phyloP scores from a whole-genome alignment of 73 alveolate species.

The Symbiodinium natans region DNA sequence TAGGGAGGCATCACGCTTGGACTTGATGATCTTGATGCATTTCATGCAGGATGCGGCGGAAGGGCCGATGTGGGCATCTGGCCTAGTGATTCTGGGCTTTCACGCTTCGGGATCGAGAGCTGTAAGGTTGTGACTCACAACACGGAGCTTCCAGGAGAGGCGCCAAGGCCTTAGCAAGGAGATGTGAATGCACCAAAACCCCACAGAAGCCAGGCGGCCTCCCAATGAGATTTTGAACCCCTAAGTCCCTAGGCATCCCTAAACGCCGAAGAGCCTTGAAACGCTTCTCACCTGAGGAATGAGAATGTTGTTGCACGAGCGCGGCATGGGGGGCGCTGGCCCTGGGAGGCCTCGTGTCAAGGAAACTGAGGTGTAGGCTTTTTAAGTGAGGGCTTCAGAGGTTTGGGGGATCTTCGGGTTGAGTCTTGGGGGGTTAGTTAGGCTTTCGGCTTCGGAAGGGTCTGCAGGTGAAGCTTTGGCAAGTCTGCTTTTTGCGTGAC shows the following conservation, averaged over 20 bases:
- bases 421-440: too few relatives aligned
- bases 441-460: too few relatives aligned
- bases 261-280: not conserved
- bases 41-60: slow-evolving; percentile 45
- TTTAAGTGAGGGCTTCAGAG: too few relatives aligned
- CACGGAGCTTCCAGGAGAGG: slow-evolving; percentile 61
- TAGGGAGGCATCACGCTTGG: not conserved
- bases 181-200: too few relatives aligned
- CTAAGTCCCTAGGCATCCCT: too few relatives aligned
- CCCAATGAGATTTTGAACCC: not conserved
- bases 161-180: slow-evolving; percentile 16
- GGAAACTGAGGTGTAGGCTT: too few relatives aligned
- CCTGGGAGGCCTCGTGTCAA: slow-evolving; percentile 92
- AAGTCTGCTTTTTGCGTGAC: slow-evolving; percentile 52
- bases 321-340: slow-evolving; percentile 67
- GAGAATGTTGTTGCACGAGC: slow-evolving; percentile 74
- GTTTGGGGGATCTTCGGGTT: not conserved
- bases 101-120: too few relatives aligned
- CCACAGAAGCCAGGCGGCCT: too few relatives aligned
- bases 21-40: not conserved
- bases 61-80: slow-evolving; percentile 63
- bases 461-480: slow-evolving; percentile 73
- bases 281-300: not conserved
- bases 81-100: not conserved
- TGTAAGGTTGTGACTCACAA: slow-evolving; percentile 63